Conservation (phyloP, 495 filamentous ascomycete genomes). For the Rhizodiscina lignyota region DNA sequence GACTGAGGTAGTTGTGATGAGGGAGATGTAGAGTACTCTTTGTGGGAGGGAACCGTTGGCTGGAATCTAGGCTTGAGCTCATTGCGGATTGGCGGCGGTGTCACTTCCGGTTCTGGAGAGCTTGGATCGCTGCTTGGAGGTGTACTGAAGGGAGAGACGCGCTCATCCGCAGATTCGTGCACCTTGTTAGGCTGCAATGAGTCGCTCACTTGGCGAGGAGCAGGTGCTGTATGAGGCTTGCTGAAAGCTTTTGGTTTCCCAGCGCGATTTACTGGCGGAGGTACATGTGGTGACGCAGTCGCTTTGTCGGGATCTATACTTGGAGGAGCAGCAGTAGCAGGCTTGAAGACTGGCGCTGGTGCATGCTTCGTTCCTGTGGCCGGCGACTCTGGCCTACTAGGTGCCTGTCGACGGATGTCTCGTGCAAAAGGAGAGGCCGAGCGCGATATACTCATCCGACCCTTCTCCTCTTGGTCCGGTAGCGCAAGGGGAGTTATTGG, state of each 20-base stretch:
- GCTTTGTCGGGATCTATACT: constrained; percentile 1
- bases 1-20: background rate
- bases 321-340: constrained; percentile 2
- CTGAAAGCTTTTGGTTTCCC: constrained; percentile 70
- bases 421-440: constrained; percentile 30
- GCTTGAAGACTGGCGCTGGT: constrained; percentile 10
- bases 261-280: constrained; percentile 63
- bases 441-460: too few relatives aligned
- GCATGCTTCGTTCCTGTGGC: constrained; percentile 21
- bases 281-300: constrained; percentile 21
- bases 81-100: background rate
- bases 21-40: background rate
- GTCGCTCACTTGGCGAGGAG: too few relatives aligned
- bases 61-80: constrained; percentile 2
- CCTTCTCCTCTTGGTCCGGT: too few relatives aligned
- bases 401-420: constrained; percentile 33
- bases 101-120: constrained; percentile 17
- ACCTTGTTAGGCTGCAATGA: too few relatives aligned
- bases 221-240: too few relatives aligned
- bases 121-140: constrained; percentile 66
- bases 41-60: background rate
- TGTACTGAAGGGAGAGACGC: constrained; percentile 75
- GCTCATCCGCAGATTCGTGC: constrained; percentile 27
- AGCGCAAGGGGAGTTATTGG: too few relatives aligned
- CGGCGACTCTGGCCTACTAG: constrained; percentile 33